phyloP scores from a whole-genome alignment of 495 filamentous ascomycete genomes.

The Talaromyces wortmannii region DNA sequence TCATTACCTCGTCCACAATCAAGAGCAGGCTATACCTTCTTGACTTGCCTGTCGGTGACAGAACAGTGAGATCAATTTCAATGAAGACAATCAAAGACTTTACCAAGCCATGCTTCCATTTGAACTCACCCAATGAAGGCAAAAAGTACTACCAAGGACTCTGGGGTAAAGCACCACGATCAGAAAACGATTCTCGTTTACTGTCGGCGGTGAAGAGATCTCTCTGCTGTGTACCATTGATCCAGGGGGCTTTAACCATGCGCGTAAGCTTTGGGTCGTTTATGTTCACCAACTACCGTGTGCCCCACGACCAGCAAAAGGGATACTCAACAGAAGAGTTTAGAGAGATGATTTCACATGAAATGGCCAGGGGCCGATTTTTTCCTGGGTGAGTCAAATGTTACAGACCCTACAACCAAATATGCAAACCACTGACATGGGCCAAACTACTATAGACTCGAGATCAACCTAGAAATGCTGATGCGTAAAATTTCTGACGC shows the following conservation, averaged over 20 bases:
- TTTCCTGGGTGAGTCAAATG: constrained; percentile 26
- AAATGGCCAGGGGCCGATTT: constrained; percentile 29
- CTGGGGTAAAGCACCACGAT: constrained; percentile 7
- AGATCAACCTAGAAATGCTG: constrained; percentile 14
- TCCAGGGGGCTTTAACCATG: constrained; percentile 40
- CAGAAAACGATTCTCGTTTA: constrained; percentile 19
- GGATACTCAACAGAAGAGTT: constrained; percentile 45
- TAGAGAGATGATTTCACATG: constrained; percentile 28
- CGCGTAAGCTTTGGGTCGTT: constrained; percentile 51
- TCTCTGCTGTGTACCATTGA: constrained; percentile 21
- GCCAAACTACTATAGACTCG: background rate
- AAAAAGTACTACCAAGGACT: constrained; percentile 3
- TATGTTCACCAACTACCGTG: constrained; percentile 36
- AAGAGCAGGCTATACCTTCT: constrained; percentile 30
- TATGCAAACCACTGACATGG: background rate
- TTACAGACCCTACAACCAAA: background rate
- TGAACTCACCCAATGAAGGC: background rate
- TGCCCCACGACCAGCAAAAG: constrained; percentile 20
- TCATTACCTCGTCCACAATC: constrained; percentile 20
- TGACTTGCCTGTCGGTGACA: constrained; percentile 22
- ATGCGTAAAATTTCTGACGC: constrained; percentile 20
- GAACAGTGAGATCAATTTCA: constrained; percentile 6
- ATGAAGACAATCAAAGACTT: constrained; percentile 8
- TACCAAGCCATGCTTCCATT: constrained; percentile 10
- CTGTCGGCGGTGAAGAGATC: constrained; percentile 19